A percentile compares a stretch with the other conserved stretches of the same genome.
These are phyloP conservation scores for Phytophthora parvispora DNA, from an alignment of 352 stramenopile genomes.

Conservation along the genomic window DNA sequence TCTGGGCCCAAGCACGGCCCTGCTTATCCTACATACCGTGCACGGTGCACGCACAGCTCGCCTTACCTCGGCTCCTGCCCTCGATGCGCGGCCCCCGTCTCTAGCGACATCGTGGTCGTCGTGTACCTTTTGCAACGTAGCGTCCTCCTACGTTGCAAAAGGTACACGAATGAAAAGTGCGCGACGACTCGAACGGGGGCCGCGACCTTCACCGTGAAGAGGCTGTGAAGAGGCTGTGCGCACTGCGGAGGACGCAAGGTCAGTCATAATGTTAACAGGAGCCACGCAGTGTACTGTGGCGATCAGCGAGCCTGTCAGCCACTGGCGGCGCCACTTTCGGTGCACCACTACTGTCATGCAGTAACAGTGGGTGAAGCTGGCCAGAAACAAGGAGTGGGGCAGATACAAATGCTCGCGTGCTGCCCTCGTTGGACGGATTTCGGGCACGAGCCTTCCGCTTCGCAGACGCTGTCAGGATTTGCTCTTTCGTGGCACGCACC, in stretches of 20 bases:
- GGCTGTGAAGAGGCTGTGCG: too few relatives aligned
- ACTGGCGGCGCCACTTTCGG: too few relatives aligned
- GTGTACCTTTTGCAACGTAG: not conserved
- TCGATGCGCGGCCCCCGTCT: not conserved
- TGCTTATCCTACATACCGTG: not conserved
- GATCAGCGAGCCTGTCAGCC: too few relatives aligned
- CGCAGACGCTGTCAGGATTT: not conserved
- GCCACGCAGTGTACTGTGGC: not conserved
- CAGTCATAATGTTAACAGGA: not conserved
- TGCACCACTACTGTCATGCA: not conserved
- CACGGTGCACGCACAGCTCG: too few relatives aligned
- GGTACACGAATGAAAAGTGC: not conserved
- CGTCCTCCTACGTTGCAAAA: too few relatives aligned
- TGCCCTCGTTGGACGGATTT: not conserved
- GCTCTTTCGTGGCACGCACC: not conserved
- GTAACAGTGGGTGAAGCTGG: not conserved
- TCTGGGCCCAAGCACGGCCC: not conserved
- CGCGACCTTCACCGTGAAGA: too few relatives aligned
- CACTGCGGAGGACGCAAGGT: too few relatives aligned
- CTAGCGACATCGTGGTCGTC: conserved; percentile 8
- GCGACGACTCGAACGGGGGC: not conserved
- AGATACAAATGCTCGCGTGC: conserved; percentile 2
- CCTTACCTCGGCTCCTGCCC: too few relatives aligned
- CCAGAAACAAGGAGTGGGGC: not conserved
- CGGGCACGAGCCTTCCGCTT: not conserved